These are phyloP conservation scores for Ganoderma leucocontextum DNA, from an alignment of 1,284 basidiomycete species.

Conservation along the genomic window DNA sequence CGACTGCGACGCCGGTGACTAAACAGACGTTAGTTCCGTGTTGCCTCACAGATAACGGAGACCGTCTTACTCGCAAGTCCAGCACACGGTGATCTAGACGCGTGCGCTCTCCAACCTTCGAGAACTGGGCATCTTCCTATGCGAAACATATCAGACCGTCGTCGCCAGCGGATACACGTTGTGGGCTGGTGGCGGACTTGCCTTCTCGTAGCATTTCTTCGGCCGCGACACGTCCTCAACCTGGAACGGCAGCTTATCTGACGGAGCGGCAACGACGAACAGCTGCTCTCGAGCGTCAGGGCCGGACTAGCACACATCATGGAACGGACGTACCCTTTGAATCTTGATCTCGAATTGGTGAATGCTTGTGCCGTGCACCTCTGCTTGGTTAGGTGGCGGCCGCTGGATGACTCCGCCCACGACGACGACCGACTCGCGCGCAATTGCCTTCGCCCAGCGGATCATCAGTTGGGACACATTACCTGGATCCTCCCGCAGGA, in stretches of 20 bases:
- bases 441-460: constrained; percentile 65
- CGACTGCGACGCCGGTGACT: constrained; percentile 71
- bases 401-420: constrained; percentile 58
- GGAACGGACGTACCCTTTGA: constrained; percentile 53
- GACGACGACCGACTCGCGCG: constrained; percentile 68
- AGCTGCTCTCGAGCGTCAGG: constrained; percentile 44
- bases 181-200: background rate
- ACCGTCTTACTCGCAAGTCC: constrained; percentile 56
- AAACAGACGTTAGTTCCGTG: background rate
- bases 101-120: constrained; percentile 60
- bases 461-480: constrained; percentile 74
- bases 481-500: constrained; percentile 63
- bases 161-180: background rate
- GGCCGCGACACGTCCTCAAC: constrained; percentile 52
- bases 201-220: constrained; percentile 30
- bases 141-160: constrained; percentile 40
- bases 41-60: background rate
- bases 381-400: constrained; percentile 57
- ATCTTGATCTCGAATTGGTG: constrained; percentile 69
- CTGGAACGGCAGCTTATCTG: constrained; percentile 44
- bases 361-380: constrained; percentile 58
- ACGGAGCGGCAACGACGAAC: constrained; percentile 60
- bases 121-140: constrained; percentile 47
- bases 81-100: constrained; percentile 75
- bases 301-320: constrained; percentile 20